These are phyloP conservation scores for Naganishia sp. DNA, from an alignment of 1,284 basidiomycete species.

Conservation along the genomic window DNA sequence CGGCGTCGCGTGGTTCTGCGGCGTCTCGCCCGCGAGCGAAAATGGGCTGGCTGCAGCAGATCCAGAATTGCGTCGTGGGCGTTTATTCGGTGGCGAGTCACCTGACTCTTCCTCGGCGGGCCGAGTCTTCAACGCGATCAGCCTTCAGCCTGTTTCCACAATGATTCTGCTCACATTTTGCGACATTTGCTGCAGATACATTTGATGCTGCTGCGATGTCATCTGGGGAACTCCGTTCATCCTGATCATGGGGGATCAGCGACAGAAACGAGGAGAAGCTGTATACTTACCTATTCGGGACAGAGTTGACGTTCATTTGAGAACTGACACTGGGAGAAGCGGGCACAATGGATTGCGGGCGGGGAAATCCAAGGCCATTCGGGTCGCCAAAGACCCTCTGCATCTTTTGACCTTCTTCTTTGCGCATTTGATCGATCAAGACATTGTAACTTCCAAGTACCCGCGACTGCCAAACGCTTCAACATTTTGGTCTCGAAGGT, in stretches of 20 bases:
- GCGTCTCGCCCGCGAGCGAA: constrained; percentile 30
- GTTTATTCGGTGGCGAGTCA: constrained; percentile 31
- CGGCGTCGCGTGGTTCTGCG: constrained; percentile 27
- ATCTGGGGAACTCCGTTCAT: constrained; percentile 26
- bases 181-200: constrained; percentile 30
- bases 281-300: constrained; percentile 8
- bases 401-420: constrained; percentile 7
- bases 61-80: constrained; percentile 31
- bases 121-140: constrained; percentile 47
- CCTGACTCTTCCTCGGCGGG: constrained; percentile 43
- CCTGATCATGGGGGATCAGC: not conserved
- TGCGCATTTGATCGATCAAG: constrained; percentile 10
- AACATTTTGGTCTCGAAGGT: not conserved
- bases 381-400: constrained; percentile 14
- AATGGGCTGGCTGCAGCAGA: constrained; percentile 37
- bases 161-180: not conserved
- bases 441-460: constrained; percentile 18
- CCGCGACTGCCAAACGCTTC: constrained; percentile 14
- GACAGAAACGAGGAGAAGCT: no score
- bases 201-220: constrained; percentile 34
- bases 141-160: not conserved
- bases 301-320: not conserved
- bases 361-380: constrained; percentile 9
- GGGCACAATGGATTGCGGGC: constrained; percentile 21
- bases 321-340: constrained; percentile 9